Base-by-base conservation (phyloP, 495 filamentous ascomycete genomes). In the Darksidea phi region DNA sequence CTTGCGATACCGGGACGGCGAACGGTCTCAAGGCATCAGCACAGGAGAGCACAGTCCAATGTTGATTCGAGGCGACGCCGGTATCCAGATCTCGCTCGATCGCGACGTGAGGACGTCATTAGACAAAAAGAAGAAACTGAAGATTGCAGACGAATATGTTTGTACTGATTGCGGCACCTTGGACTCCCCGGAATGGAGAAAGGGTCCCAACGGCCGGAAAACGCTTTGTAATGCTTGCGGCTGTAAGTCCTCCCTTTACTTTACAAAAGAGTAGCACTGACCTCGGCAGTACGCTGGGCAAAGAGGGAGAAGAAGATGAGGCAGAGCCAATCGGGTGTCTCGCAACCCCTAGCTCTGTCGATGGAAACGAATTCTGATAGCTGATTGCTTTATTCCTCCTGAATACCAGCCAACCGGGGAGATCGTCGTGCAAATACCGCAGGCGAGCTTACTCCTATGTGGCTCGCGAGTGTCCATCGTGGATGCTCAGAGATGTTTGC, bases 171-270 rank as follows among this genome's bases (percentile, higher is more conserved):
- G 94, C 76, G 94, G 93, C 74, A 73, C 70, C 34, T 54, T 75
- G 1, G 94, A 97, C 66, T 95, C 89, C 15, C 94, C 94, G 0
- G 94, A 98, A 77, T 98, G 94, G 94, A 81, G 94, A 57, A 97
- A 96, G 70, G 94, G 94, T 0, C 94, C 94, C 0, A 87, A 82
- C 54, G 94, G 94, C 6, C 94, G 94, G 2, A 97, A 98, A 76
- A 97, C 93, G 1, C 76, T 98, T 45, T 98, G 94, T 75, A 98
- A 98, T 78, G 94, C 94, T 21, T 98, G 94, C 75, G 94, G 94
- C 59, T 82, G 91, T 75, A 75, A 75, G 83, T 81, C 43, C 57
- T 48, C 28, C 4, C 42, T 24, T 21, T 20, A 13, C 48, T 12
- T 46, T 57, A 12, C 1, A 11, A 18, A 15, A 28, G 8, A 24